phyloP scores from a whole-genome alignment of 306 rosid genomes.

The Cucurbita ficifolia region DNA sequence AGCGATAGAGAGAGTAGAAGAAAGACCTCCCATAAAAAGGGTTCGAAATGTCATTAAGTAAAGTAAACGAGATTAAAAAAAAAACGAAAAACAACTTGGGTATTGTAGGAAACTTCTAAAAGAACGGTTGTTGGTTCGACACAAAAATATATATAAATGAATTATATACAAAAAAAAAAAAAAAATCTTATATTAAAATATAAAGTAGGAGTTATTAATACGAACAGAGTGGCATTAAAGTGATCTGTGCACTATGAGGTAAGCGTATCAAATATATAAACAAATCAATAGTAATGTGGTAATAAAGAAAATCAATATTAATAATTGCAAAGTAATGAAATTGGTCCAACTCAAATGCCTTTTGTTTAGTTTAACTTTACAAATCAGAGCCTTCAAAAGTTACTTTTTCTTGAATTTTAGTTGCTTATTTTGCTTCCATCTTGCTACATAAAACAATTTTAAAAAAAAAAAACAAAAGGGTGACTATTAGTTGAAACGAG shows the following conservation, averaged over 20 bases:
- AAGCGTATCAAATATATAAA: not conserved
- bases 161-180: not conserved
- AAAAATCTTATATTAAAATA: not conserved
- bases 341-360: not conserved
- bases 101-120: not conserved
- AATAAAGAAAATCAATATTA: not conserved
- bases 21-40: too few relatives aligned
- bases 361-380: not conserved
- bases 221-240: not conserved
- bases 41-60: not conserved
- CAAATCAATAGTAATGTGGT: not conserved
- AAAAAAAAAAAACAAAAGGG: too few relatives aligned
- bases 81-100: not conserved
- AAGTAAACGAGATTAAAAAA: not conserved
- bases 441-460: not conserved
- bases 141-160: not conserved
- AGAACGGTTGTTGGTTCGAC: not conserved
- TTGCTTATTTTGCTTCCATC: not conserved
- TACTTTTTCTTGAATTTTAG: not conserved
- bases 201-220: not conserved
- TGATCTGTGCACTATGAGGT: not conserved
- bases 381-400: not conserved
- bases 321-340: not conserved
- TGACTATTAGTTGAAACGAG: too few relatives aligned
- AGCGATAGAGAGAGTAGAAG: too few relatives aligned